A percentile compares a stretch with the other conserved stretches of the same genome.
These are phyloP conservation scores for Ophiosphaerella herpotricha DNA, from an alignment of 2,329 filamentous ascomycete species.

Conservation along the genomic window DNA sequence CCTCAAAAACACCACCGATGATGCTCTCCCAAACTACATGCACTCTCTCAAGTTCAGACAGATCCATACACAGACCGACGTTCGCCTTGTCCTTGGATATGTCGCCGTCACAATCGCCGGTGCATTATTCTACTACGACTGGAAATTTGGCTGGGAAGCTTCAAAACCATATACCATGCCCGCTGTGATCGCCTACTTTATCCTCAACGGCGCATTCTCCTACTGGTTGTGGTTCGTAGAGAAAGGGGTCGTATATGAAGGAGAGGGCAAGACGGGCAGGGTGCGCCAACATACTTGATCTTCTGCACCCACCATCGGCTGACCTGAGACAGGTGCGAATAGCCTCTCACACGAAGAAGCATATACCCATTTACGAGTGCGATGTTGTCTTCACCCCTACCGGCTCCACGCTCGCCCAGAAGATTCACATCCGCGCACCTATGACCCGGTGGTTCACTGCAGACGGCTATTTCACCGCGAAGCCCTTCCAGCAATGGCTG, in stretches of 20 bases:
- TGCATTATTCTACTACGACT: conserved; percentile 88
- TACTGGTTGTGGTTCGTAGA: conserved; percentile 87
- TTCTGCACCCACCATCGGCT: background rate
- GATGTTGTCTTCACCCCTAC: conserved; percentile 61
- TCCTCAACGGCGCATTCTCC: conserved; percentile 77
- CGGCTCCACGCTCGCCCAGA: conserved; percentile 42
- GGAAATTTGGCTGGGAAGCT: conserved; percentile 83
- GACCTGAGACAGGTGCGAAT: conserved; percentile 67
- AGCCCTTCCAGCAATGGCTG: conserved; percentile 79
- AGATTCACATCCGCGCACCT: conserved; percentile 62
- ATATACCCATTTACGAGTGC: conserved; percentile 79
- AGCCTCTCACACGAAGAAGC: conserved; percentile 73
- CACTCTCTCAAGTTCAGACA: conserved; percentile 85
- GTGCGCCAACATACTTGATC: conserved; percentile 46
- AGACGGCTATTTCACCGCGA: conserved; percentile 75
- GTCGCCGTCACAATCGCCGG: conserved; percentile 77
- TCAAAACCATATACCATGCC: conserved; percentile 81
- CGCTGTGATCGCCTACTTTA: conserved; percentile 78
- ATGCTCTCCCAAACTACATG: conserved; percentile 91
- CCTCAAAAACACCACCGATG: conserved; percentile 95
- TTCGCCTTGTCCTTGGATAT: conserved; percentile 84
- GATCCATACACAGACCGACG: conserved; percentile 78
- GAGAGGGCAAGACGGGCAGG: conserved; percentile 69
- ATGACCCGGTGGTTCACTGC: conserved; percentile 75
- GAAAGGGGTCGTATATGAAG: conserved; percentile 79